Percentiles rank a stretch among this genome's conserved stretches.
These are phyloP conservation scores for Thielaviopsis euricoi DNA, from an alignment of 2,329 filamentous ascomycete species.

Conservation along the genomic window DNA sequence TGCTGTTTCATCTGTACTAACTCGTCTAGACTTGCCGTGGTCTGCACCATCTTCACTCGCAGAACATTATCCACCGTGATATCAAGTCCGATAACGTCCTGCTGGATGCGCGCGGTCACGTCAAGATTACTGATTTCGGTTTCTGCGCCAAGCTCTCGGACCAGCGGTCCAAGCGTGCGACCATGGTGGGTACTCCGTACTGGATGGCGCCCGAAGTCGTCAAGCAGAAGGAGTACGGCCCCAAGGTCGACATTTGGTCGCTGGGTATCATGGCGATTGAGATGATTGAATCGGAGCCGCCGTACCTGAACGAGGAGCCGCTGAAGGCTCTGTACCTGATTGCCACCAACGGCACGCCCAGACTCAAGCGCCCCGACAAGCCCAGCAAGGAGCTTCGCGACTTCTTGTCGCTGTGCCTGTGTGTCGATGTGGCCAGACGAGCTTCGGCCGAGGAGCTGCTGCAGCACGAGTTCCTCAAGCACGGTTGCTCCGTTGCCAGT, in stretches of 20 bases:
- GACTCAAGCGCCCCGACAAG: constrained; percentile 96
- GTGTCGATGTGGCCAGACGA: constrained; percentile 88
- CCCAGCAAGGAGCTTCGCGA: constrained; percentile 95
- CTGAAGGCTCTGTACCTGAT: constrained; percentile 95
- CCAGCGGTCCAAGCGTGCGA: constrained; percentile 89
- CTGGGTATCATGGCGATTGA: constrained; percentile 99
- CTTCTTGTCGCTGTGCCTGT: constrained; percentile 90
- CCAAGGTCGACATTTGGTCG: constrained; percentile 98
- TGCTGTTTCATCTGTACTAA: constrained; percentile 14
- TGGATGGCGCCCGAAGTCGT: constrained; percentile 99
- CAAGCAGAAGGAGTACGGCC: constrained; percentile 97
- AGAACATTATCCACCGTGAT: constrained; percentile 96
- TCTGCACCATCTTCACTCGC: constrained; percentile 80
- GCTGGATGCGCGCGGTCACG: constrained; percentile 81
- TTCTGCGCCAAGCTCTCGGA: constrained; percentile 98
- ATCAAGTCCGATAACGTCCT: constrained; percentile 99
- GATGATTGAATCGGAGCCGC: constrained; percentile 98
- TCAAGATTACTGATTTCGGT: constrained; percentile 98
- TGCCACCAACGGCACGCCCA: constrained; percentile 90
- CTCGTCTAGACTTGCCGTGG: constrained; percentile 71
- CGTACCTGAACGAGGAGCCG: constrained; percentile 94
- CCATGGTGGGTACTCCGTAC: constrained; percentile 98
- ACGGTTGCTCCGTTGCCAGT: constrained; percentile 69
- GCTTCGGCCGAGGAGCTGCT: constrained; percentile 83
- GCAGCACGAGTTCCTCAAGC: constrained; percentile 84